Percentiles rank a stretch among this genome's conserved stretches.
Evolutionary conservation across 306 rosid species (phyloP).

Genomic region (Pachyrhizus erosus): DNA sequence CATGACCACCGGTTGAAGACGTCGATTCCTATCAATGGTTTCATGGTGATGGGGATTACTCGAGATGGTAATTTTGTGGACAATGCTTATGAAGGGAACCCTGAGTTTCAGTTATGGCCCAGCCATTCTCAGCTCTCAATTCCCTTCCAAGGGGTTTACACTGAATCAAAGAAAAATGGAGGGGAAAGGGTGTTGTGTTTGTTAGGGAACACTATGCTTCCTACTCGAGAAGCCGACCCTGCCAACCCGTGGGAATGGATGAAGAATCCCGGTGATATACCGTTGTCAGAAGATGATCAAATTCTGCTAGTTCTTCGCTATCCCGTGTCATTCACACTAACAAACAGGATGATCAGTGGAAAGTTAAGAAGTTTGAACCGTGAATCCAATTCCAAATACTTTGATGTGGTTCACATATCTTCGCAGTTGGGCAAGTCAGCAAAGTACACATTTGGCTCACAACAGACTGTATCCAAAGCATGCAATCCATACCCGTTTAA

Average conservation of each 20-base stretch:
- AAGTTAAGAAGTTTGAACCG: slow-evolving; percentile 80
- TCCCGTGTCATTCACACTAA: slow-evolving; percentile 71
- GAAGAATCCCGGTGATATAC: slow-evolving; percentile 55
- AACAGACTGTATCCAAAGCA: slow-evolving; percentile 67
- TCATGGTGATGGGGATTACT: slow-evolving; percentile 68
- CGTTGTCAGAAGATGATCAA: slow-evolving; percentile 80
- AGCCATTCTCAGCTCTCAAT: slow-evolving; percentile 68
- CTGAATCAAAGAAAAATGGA: slow-evolving; percentile 78
- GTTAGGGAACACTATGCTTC: slow-evolving; percentile 81
- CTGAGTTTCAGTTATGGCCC: slow-evolving; percentile 67
- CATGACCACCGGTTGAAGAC: slow-evolving; percentile 65
- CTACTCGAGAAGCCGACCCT: slow-evolving; percentile 68
- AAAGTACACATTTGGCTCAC: slow-evolving; percentile 58
- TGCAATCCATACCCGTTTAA: slow-evolving; percentile 79
- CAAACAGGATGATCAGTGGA: slow-evolving; percentile 71
- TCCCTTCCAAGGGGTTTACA: slow-evolving; percentile 81
- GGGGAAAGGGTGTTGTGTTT: slow-evolving; percentile 91
- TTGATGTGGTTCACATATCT: slow-evolving; percentile 67
- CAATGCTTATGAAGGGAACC: slow-evolving; percentile 46
- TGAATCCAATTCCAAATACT: slow-evolving; percentile 70
- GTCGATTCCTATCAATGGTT: slow-evolving; percentile 61
- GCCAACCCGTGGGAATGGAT: slow-evolving; percentile 82
- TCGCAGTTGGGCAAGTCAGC: slow-evolving; percentile 73
- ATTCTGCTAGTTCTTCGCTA: slow-evolving; percentile 74
- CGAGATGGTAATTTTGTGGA: slow-evolving; percentile 51